Percentiles rank a stretch among this genome's conserved stretches.
Evolutionary conservation across 1,284 basidiomycete species (phyloP).

Genomic region (Xerocomus cyaneibrunnescens): DNA sequence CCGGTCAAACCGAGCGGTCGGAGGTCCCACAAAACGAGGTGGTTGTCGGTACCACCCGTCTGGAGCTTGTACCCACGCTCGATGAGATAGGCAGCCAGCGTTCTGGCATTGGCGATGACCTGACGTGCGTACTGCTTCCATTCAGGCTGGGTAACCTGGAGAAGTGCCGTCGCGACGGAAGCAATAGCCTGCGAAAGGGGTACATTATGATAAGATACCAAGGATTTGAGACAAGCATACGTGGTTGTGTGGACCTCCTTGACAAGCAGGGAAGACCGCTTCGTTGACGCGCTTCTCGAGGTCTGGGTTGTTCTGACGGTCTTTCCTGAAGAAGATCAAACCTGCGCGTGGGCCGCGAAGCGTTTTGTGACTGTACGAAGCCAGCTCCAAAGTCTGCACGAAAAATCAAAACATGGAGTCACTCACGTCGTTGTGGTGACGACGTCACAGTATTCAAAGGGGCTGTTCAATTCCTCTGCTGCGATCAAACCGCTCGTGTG

Average conservation of each 20-base stretch:
- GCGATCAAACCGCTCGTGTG: slow-evolving; percentile 97
- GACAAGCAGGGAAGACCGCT: slow-evolving; percentile 99
- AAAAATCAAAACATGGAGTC: neutral
- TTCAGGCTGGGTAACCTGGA: slow-evolving; percentile 88
- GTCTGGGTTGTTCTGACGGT: slow-evolving; percentile 75
- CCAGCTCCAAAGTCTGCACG: neutral
- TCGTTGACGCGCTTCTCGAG: slow-evolving; percentile 97
- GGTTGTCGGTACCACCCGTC: slow-evolving; percentile 96
- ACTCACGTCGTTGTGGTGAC: slow-evolving; percentile 92
- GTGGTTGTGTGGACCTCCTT: slow-evolving; percentile 99
- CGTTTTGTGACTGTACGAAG: slow-evolving; percentile 82
- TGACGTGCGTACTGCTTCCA: slow-evolving; percentile 95
- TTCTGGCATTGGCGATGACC: slow-evolving; percentile 85
- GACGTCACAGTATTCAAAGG: slow-evolving; percentile 97
- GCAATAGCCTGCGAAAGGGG: slow-evolving; percentile 76
- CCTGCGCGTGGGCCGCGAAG: slow-evolving; percentile 98
- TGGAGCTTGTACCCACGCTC: slow-evolving; percentile 92
- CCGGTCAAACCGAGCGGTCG: slow-evolving; percentile 95
- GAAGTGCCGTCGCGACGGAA: slow-evolving; percentile 92
- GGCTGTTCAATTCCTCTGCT: slow-evolving; percentile 88
- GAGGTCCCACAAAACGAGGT: slow-evolving; percentile 97
- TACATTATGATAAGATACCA: neutral
- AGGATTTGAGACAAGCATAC: slow-evolving; percentile 42
- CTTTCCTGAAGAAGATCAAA: slow-evolving; percentile 98
- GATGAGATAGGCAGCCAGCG: slow-evolving; percentile 73